phyloP scores from a whole-genome alignment of 202 grass and related monocot species.

The Elaeis oleifera region DNA sequence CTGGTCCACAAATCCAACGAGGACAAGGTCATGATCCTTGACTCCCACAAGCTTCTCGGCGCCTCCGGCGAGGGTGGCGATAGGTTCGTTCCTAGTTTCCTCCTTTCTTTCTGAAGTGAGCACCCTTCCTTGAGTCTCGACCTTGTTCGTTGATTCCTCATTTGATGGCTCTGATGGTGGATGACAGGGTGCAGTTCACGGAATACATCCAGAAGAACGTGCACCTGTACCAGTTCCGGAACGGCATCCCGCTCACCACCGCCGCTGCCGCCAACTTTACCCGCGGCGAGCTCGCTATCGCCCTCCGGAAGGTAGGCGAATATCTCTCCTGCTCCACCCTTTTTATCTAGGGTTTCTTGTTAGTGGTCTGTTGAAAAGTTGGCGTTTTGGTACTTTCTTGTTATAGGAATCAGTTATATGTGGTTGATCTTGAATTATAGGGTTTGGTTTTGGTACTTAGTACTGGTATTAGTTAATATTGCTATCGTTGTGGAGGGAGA shows the following conservation, averaged over 20 bases:
- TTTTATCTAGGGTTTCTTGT: neutral
- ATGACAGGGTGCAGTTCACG: slow-evolving; percentile 86
- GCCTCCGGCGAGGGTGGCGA: slow-evolving; percentile 91
- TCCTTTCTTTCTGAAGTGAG: neutral
- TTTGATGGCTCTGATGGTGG: neutral
- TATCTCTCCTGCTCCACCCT: neutral
- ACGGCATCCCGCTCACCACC: slow-evolving; percentile 79
- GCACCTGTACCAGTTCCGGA: slow-evolving; percentile 94
- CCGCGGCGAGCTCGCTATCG: slow-evolving; percentile 86
- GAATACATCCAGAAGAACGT: slow-evolving; percentile 99
- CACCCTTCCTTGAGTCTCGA: too few species aligned
- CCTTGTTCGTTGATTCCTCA: neutral
- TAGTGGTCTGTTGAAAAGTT: too few species aligned
- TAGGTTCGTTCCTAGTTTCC: slow-evolving; percentile 26
- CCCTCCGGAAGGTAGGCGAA: slow-evolving; percentile 68
- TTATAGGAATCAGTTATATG: too few species aligned
- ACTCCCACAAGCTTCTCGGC: slow-evolving; percentile 95
- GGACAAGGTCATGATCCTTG: slow-evolving; percentile 98
- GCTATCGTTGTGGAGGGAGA: too few species aligned
- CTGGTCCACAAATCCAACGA: slow-evolving; percentile 96
- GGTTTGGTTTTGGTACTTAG: too few species aligned
- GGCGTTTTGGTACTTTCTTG: too few species aligned
- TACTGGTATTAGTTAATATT: too few species aligned
- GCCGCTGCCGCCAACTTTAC: slow-evolving; percentile 90
- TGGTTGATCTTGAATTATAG: too few species aligned